phyloP scores from a whole-genome alignment of 345 rosid species.

The Mallotus nudiflorus region DNA sequence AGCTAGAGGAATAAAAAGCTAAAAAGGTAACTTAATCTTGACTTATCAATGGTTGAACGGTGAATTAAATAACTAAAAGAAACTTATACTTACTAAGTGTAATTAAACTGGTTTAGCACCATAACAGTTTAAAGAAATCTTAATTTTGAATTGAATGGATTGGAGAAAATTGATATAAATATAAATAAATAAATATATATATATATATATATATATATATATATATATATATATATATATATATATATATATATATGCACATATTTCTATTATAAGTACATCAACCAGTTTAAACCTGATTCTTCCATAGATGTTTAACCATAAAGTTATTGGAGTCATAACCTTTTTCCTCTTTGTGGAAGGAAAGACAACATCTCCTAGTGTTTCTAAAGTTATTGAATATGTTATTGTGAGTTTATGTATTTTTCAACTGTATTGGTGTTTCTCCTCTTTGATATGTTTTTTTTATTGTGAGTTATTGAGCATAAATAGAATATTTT shows the following conservation, averaged over 20 bases:
- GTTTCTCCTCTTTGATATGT: conserved; percentile 10
- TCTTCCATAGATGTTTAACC: conserved; percentile 82
- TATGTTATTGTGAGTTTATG: conserved; percentile 62
- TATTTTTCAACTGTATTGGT: neutral
- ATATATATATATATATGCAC: too few species aligned
- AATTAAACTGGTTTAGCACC: too few species aligned
- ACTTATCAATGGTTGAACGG: conserved; percentile 1
- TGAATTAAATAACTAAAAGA: too few species aligned
- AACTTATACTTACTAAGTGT: too few species aligned
- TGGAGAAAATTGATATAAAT: too few species aligned
- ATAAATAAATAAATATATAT: too few species aligned
- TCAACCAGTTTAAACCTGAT: conserved; percentile 85
- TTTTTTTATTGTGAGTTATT: conserved; percentile 2
- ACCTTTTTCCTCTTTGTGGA: conserved; percentile 84
- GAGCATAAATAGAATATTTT: conserved; percentile 5
- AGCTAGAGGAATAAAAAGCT: conserved; percentile 36
- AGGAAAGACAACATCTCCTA: conserved; percentile 83
- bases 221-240: too few species aligned
- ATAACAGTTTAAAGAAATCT: too few species aligned
- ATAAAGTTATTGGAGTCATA: conserved; percentile 84
- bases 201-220: too few species aligned
- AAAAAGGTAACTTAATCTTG: conserved; percentile 21
- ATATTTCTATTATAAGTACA: conserved; percentile 84
- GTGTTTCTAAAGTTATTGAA: conserved; percentile 71
- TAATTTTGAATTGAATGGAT: too few species aligned